A percentile compares a stretch with the other conserved stretches of the same genome.
Evolutionary conservation across 1,284 basidiomycete genomes (phyloP).

Genomic region (Phellopilus nigrolimitatus): DNA sequence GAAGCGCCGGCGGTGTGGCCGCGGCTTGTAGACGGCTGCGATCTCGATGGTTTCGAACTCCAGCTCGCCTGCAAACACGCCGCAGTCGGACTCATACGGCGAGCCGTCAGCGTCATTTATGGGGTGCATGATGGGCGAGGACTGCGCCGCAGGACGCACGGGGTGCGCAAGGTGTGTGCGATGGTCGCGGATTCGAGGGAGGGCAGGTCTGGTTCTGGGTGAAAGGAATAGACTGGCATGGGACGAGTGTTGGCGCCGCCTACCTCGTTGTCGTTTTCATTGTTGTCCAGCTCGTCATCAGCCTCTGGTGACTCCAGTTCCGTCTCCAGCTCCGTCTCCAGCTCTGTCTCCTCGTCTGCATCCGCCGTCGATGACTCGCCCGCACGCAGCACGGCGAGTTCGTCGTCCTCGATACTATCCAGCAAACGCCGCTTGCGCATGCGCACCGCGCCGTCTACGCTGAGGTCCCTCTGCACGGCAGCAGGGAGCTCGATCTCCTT

Average conservation of each 20-base stretch:
- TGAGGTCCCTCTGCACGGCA: neutral
- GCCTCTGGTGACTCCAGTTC: constrained; percentile 24
- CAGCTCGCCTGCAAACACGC: constrained; percentile 44
- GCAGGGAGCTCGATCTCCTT: constrained; percentile 77
- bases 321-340: constrained; percentile 27
- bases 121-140: no score
- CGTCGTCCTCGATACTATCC: constrained; percentile 12
- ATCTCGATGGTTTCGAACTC: constrained; percentile 68
- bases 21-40: constrained; percentile 63
- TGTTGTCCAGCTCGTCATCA: constrained; percentile 5
- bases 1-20: constrained; percentile 48
- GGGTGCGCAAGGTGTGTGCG: constrained; percentile 22
- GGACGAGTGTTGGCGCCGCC: constrained; percentile 4
- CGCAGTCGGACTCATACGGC: constrained; percentile 10
- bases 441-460: constrained; percentile 18
- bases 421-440: constrained; percentile 16
- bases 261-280: constrained; percentile 27
- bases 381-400: constrained; percentile 23
- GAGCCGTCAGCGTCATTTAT: constrained; percentile 21
- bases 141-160: constrained; percentile 12
- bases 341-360: constrained; percentile 35
- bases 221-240: neutral
- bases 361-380: constrained; percentile 38
- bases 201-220: neutral
- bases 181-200: constrained; percentile 6